Evolutionary conservation across 192 early-diverging fungal species (phyloP).

Genomic region (Geranomyces michiganensis): DNA sequence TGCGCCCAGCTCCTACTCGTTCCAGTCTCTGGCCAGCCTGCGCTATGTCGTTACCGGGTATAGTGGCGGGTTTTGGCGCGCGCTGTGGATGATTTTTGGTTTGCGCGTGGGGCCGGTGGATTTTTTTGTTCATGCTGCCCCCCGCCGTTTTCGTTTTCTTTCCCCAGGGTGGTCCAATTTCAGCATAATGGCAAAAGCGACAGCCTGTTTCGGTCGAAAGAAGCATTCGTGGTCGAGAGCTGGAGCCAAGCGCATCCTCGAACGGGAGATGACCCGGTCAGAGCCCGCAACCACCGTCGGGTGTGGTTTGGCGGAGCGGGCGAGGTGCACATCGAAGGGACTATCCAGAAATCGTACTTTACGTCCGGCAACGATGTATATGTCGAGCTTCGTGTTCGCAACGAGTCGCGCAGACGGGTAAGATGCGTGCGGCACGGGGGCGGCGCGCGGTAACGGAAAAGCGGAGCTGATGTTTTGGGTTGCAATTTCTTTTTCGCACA

Average conservation of each 20-base stretch:
- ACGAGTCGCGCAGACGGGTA: constrained; percentile 56
- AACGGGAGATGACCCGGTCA: constrained; percentile 5
- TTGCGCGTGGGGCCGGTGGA: no score
- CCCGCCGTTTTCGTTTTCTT: background rate
- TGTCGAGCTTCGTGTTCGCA: constrained; percentile 38
- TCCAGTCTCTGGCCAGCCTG: constrained; percentile 52
- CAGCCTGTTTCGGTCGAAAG: constrained; percentile 58
- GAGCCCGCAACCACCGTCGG: constrained; percentile 24
- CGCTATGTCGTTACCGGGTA: constrained; percentile 67
- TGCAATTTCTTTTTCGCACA: no score
- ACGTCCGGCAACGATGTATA: constrained; percentile 34
- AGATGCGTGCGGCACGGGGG: no score
- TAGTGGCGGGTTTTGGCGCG: background rate
- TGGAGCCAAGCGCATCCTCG: constrained; percentile 23
- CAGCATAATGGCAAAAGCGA: constrained; percentile 57
- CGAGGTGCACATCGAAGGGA: constrained; percentile 38
- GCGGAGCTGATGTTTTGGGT: background rate
- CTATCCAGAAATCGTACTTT: constrained; percentile 24
- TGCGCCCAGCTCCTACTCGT: constrained; percentile 58
- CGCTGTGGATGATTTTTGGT: no score
- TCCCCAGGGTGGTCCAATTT: constrained; percentile 52
- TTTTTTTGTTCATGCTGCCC: no score
- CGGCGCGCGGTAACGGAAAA: no score
- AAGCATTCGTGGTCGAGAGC: constrained; percentile 64
- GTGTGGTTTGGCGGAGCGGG: constrained; percentile 38